These are phyloP conservation scores for Pilobolus umbonatus DNA, from an alignment of 192 early-diverging fungal species.

Conservation along the genomic window DNA sequence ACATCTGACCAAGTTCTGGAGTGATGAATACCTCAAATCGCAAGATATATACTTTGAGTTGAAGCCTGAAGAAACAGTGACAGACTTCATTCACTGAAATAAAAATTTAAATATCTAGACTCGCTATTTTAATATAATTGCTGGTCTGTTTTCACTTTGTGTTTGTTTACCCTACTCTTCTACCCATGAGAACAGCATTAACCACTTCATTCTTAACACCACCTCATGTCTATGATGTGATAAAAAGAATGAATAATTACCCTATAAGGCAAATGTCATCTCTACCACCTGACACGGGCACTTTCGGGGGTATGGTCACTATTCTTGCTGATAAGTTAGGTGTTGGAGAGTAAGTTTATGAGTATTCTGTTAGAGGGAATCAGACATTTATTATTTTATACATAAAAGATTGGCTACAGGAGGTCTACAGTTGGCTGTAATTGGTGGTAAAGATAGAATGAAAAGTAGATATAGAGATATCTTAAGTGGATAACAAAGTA, in stretches of 20 bases:
- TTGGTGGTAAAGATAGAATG: too few relatives aligned
- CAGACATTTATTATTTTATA: neutral
- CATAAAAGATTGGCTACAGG: constrained; percentile 39
- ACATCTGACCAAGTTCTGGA: constrained; percentile 95
- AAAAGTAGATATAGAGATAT: too few relatives aligned
- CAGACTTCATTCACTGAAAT: constrained; percentile 10
- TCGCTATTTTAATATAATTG: too few relatives aligned
- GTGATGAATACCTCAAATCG: constrained; percentile 13
- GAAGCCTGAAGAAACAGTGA: constrained; percentile 1
- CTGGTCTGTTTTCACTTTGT: too few relatives aligned
- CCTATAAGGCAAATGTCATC: neutral
- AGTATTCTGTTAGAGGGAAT: neutral
- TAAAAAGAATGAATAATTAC: neutral
- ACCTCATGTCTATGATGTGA: neutral
- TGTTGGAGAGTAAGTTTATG: constrained; percentile 23
- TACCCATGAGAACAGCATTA: neutral
- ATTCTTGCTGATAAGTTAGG: constrained; percentile 23
- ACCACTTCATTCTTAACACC: neutral
- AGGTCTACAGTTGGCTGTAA: constrained; percentile 40
- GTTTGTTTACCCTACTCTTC: neutral
- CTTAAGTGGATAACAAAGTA: too few relatives aligned
- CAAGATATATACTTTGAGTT: constrained; percentile 5
- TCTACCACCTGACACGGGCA: neutral
- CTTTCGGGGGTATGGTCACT: constrained; percentile 22
- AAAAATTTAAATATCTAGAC: too few relatives aligned